Conservation (phyloP, 345 rosid species). For the Eucalyptus erythrocorys region DNA sequence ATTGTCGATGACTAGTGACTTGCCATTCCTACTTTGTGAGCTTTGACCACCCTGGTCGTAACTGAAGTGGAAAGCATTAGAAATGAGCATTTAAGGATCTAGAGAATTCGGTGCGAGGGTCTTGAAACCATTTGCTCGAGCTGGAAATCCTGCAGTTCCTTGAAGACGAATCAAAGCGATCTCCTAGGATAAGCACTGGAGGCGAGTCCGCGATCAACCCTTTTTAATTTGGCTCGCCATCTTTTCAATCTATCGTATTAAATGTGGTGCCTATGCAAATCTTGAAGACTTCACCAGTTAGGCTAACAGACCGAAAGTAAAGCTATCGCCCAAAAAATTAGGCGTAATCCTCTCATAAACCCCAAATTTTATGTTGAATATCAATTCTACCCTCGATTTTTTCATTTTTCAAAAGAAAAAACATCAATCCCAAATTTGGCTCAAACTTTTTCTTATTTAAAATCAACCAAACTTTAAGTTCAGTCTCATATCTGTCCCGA, state of each 20-base stretch:
- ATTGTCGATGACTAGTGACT: background rate
- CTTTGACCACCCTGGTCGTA: background rate
- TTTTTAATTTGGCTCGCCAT: background rate
- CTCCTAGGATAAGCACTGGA: background rate
- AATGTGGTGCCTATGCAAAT: background rate
- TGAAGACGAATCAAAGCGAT: background rate
- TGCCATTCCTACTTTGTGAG: background rate
- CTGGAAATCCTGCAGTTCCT: background rate
- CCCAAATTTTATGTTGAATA: background rate
- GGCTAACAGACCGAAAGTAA: background rate
- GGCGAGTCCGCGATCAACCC: background rate
- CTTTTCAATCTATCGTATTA: background rate
- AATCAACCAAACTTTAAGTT: background rate
- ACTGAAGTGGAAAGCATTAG: background rate
- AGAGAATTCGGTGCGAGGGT: background rate
- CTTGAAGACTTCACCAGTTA: background rate
- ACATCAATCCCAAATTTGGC: background rate
- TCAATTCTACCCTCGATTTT: background rate
- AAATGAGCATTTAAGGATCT: background rate
- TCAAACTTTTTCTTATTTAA: no score
- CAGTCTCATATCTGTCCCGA: fast-evolving
- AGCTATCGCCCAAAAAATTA: background rate
- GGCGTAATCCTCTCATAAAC: background rate
- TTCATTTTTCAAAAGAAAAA: background rate
- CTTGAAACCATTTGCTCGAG: background rate